Evolutionary conservation across 2,329 filamentous ascomycete species (phyloP), one percentile per base, ranked within the genome.

Genomic region (Fusarium burgessii): DNA sequence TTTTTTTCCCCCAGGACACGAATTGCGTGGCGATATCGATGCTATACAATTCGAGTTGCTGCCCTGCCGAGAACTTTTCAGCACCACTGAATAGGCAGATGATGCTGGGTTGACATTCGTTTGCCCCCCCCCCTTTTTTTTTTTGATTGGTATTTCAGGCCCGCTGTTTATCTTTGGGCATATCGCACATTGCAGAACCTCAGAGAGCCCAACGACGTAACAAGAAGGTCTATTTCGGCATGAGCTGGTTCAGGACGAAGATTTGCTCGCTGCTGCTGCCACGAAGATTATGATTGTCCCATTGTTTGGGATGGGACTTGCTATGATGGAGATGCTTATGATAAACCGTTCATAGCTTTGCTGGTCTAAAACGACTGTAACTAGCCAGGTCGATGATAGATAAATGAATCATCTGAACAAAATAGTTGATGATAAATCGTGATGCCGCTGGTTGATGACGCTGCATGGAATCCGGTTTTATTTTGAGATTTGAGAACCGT

Each of bases 301-400:
- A 49, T 46, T 32, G 18, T 29, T 42, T 57, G 23, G 27, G 50
- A 47, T 40, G 55, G 43, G 35, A 51, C 32, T 71, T 61, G 51
- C 47, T 58, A 63, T 36, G 51, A 59, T 35, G 52, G 50, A 50
- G 25, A 62, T 32, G 65, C 49, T 56, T 51, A 58, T 51, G 70
- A 68, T n/a, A 67, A 17, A 45, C 51, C 45, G 20, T 36, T 25
- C 43, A 54, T 56, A 36, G 40, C 52, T 25, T 62, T 66, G 56
- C 46, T 71, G 46, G 50, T 36, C 54, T 42, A 43, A 50, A 58
- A 41, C 38, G 52, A 38, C 43, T 41, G 42, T 32, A 49, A 32
- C 41, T 49, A 58, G 23, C 43, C 40, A 65, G 51, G 42, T 38
- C 41, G 27, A 59, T 50, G 36, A 25, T 43, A 58, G 47, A 32